These are phyloP conservation scores for Rosellinia necatrix DNA, from an alignment of 2,329 filamentous ascomycete species.

Conservation along the genomic window DNA sequence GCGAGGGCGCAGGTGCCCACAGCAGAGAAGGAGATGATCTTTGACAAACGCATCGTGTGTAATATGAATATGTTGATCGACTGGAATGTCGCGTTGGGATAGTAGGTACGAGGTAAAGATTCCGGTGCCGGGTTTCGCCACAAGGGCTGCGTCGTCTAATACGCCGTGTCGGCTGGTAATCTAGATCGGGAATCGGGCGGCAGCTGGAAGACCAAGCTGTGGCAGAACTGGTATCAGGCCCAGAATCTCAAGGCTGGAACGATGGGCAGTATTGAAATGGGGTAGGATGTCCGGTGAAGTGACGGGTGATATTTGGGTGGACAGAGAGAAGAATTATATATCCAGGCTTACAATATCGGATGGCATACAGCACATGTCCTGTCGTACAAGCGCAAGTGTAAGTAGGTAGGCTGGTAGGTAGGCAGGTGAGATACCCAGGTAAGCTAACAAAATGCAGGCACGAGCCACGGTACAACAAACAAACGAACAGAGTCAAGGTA, in stretches of 20 bases:
- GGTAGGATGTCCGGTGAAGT: background rate
- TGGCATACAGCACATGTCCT: too few species aligned
- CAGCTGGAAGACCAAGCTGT: background rate
- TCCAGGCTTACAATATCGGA: background rate
- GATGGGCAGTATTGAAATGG: background rate
- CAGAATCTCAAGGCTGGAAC: background rate
- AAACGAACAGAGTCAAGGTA: too few species aligned
- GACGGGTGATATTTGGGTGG: background rate
- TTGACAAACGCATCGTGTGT: conserved; percentile 36
- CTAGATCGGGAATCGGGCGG: background rate
- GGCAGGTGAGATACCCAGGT: too few species aligned
- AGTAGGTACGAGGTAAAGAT: background rate
- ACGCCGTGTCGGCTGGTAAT: background rate
- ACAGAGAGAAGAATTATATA: conserved; percentile 3
- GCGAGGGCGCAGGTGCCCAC: conserved; percentile 34
- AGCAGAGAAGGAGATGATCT: conserved; percentile 33
- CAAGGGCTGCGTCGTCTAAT: background rate
- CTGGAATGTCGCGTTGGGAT: background rate
- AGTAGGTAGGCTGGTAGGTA: too few species aligned
- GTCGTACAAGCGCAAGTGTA: too few species aligned
- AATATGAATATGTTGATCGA: conserved; percentile 11
- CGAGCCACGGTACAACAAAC: too few species aligned
- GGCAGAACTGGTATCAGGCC: background rate
- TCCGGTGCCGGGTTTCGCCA: background rate
- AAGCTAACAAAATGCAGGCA: too few species aligned